These are phyloP conservation scores for Hibiscus mutabilis DNA, from an alignment of 345 rosid species.

Conservation along the genomic window DNA sequence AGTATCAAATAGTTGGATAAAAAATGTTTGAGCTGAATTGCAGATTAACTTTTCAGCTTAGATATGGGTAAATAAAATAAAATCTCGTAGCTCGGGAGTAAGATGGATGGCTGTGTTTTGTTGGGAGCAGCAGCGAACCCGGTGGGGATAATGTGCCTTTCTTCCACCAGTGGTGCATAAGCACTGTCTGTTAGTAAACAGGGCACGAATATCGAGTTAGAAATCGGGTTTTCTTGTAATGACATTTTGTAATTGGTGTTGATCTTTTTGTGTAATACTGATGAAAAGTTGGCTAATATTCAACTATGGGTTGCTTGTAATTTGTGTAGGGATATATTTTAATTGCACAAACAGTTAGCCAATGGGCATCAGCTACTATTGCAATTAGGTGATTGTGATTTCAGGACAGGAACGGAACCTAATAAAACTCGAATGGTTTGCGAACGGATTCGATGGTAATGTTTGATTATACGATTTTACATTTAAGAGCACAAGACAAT, in stretches of 20 bases:
- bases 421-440: no score
- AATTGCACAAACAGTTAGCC: no score
- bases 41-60: conserved; percentile 17
- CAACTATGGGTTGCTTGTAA: background rate
- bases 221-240: background rate
- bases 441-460: no score
- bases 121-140: background rate
- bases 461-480: no score
- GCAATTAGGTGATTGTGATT: no score
- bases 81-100: background rate
- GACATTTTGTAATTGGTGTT: conserved; percentile 13
- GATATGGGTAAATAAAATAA: background rate
- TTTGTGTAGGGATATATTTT: background rate
- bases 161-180: background rate
- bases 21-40: conserved; percentile 17
- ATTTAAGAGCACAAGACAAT: no score
- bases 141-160: background rate
- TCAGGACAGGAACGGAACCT: no score
- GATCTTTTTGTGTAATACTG: conserved; percentile 1
- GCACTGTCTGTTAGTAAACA: conserved; percentile 3
- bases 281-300: background rate
- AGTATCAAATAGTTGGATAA: background rate
- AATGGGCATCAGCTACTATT: no score
- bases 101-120: background rate
- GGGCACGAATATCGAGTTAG: background rate